phyloP scores from a whole-genome alignment of 148 eudicot genomes.

The Amaranthus palmeri region DNA sequence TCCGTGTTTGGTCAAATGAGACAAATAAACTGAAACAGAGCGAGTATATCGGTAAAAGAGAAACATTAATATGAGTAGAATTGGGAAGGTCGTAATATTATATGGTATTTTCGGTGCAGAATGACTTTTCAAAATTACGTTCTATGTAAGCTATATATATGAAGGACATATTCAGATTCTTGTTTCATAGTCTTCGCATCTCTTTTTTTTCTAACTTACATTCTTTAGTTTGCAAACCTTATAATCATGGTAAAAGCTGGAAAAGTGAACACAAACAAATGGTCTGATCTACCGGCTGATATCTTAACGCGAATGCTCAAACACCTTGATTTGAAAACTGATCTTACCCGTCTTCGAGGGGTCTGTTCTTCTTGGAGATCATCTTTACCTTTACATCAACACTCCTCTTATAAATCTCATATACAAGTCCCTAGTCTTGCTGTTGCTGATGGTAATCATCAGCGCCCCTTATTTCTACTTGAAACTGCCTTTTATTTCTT shows the following conservation, averaged over 20 bases:
- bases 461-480: not conserved
- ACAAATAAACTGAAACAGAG: too few species aligned
- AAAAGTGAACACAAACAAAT: not conserved
- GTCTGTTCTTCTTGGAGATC: constrained; percentile 11
- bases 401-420: not conserved
- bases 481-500: not conserved
- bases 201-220: too few species aligned
- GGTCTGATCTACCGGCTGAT: constrained; percentile 14
- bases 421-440: not conserved
- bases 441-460: too few species aligned
- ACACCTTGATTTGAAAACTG: not conserved
- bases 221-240: not conserved
- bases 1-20: too few species aligned
- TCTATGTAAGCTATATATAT: too few species aligned
- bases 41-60: too few species aligned
- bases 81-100: too few species aligned
- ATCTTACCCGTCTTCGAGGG: not conserved
- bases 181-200: not conserved
- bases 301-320: not conserved
- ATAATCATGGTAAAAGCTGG: not conserved
- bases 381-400: not conserved
- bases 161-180: not conserved
- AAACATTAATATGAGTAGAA: too few species aligned
- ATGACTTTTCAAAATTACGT: too few species aligned
- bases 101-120: too few species aligned